These are phyloP conservation scores for Calocybe indica DNA, from an alignment of 768 basidiomycete genomes.

Conservation along the genomic window DNA sequence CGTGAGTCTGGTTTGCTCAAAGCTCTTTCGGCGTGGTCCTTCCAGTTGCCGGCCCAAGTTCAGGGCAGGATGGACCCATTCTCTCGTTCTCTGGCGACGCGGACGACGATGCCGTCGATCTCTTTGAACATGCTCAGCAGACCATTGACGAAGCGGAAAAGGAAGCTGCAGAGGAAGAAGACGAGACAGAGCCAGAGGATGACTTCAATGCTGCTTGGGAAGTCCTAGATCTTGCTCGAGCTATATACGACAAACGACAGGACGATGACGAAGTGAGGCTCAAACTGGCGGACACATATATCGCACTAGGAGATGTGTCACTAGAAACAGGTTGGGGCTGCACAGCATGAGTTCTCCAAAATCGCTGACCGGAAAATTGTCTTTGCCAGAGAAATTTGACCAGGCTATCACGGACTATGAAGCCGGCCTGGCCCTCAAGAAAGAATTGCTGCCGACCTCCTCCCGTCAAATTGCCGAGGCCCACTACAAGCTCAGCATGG, in stretches of 20 bases:
- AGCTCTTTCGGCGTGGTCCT: too few relatives aligned
- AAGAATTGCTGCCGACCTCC: slow-evolving; percentile 69
- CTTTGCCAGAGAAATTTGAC: slow-evolving; percentile 80
- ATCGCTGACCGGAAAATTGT: neutral
- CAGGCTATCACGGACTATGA: slow-evolving; percentile 89
- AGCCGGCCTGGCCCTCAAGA: slow-evolving; percentile 69
- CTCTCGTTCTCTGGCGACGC: slow-evolving; percentile 80
- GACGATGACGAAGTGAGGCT: slow-evolving; percentile 53
- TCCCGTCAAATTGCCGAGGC: slow-evolving; percentile 92
- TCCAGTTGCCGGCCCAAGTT: slow-evolving; percentile 10
- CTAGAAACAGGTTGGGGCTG: slow-evolving; percentile 80
- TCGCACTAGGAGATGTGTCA: slow-evolving; percentile 92
- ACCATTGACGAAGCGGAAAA: slow-evolving; percentile 38
- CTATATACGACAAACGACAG: slow-evolving; percentile 70
- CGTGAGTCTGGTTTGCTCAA: slow-evolving; percentile 1
- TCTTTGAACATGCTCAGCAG: slow-evolving; percentile 54
- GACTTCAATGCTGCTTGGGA: slow-evolving; percentile 99
- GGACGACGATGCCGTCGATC: slow-evolving; percentile 53
- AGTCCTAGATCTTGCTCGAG: slow-evolving; percentile 89
- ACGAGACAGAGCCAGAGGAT: slow-evolving; percentile 83
- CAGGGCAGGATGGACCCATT: slow-evolving; percentile 38
- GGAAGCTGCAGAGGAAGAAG: slow-evolving; percentile 53
- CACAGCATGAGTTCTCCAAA: neutral
- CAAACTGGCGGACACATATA: slow-evolving; percentile 87
- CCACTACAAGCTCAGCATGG: slow-evolving; percentile 92